Evolutionary conservation across 1,284 basidiomycete species (phyloP).

Genomic region (Sanghuangporus weigelae): DNA sequence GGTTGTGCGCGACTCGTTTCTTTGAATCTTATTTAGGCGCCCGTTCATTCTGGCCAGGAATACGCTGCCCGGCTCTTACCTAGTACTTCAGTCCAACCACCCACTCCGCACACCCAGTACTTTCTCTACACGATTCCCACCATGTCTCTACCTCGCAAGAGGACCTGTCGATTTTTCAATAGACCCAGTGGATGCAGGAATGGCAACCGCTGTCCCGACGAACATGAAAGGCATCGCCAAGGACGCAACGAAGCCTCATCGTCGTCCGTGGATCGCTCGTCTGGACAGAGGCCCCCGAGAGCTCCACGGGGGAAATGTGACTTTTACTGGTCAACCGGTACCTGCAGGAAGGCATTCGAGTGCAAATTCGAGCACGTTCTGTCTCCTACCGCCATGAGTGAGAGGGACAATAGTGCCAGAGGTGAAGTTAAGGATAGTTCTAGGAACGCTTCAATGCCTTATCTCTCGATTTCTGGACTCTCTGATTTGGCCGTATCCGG

Average conservation of each 20-base stretch:
- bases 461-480: slow-evolving; percentile 42
- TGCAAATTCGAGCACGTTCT: slow-evolving; percentile 42
- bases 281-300: slow-evolving; percentile 20
- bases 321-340: slow-evolving; percentile 48
- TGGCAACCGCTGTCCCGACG: slow-evolving; percentile 33
- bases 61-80: background rate
- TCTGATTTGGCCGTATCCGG: slow-evolving; percentile 34
- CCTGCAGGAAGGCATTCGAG: slow-evolving; percentile 41
- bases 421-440: background rate
- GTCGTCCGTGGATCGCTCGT: slow-evolving; percentile 12
- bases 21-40: background rate
- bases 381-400: slow-evolving; percentile 19
- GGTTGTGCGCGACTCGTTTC: background rate
- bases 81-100: background rate
- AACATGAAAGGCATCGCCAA: slow-evolving; percentile 23
- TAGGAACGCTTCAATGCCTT: slow-evolving; percentile 23
- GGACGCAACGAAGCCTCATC: slow-evolving; percentile 13
- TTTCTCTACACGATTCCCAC: background rate
- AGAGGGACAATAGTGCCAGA: background rate
- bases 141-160: slow-evolving; percentile 1
- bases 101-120: background rate
- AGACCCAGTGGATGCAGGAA: slow-evolving; percentile 35
- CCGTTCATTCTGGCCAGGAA: background rate
- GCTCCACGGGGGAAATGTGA: slow-evolving; percentile 41
- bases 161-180: slow-evolving; percentile 35